phyloP scores from a whole-genome alignment of 305 asterid genomes.

The Lippia alba region DNA sequence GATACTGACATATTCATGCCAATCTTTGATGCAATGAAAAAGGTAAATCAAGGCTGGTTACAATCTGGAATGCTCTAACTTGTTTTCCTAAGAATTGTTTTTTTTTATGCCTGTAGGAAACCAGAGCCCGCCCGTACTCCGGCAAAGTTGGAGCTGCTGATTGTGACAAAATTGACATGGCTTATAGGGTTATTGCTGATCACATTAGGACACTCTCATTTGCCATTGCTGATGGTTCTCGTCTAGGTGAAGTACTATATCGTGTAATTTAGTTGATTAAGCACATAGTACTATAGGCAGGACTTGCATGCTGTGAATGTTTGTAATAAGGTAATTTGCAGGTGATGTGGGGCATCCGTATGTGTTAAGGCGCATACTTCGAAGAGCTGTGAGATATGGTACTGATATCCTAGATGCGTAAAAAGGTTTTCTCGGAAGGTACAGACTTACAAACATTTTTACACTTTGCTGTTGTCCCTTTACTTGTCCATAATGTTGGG shows the following conservation, averaged over 20 bases:
- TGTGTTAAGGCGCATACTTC: conserved; percentile 93
- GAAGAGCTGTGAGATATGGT: conserved; percentile 96
- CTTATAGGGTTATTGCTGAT: conserved; percentile 97
- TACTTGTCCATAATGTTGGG: background rate
- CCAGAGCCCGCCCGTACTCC: conserved; percentile 62
- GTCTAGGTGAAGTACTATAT: conserved; percentile 72
- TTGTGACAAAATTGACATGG: conserved; percentile 84
- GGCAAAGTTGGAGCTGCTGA: conserved; percentile 93
- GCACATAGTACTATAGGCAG: background rate
- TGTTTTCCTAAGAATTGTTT: conserved; percentile 15
- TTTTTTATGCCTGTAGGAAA: too few species aligned
- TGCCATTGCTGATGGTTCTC: conserved; percentile 99
- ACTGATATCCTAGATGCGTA: conserved; percentile 90
- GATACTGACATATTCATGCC: conserved; percentile 91
- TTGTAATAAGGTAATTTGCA: conserved; percentile 37
- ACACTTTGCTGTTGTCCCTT: background rate
- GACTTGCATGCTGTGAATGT: background rate
- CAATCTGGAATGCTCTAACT: conserved; percentile 10
- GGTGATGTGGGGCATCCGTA: conserved; percentile 98
- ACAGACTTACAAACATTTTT: conserved; percentile 32
- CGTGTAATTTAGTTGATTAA: conserved; percentile 29
- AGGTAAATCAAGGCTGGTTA: conserved; percentile 47
- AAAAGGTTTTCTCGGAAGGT: conserved; percentile 87
- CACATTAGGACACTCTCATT: conserved; percentile 93
- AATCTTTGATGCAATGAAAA: conserved; percentile 80